These are phyloP conservation scores for Backusella parvicylindrica DNA, from an alignment of 192 early-diverging fungal genomes.

Conservation along the genomic window DNA sequence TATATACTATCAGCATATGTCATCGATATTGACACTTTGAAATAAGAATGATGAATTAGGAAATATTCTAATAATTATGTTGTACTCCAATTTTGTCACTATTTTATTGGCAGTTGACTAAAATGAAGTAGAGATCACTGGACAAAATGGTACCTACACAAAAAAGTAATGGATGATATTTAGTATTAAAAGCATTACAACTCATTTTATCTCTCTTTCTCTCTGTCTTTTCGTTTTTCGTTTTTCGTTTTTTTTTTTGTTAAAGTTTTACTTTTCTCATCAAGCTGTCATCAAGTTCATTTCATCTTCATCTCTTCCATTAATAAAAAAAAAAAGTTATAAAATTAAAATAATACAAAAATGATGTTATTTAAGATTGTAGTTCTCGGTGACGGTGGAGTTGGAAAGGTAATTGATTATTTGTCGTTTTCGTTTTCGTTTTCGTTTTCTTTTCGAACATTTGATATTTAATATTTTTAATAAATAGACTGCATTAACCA, in stretches of 20 bases:
- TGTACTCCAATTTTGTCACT: neutral
- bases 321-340: too few relatives aligned
- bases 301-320: neutral
- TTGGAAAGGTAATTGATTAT: constrained; percentile 36
- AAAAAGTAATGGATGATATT: neutral
- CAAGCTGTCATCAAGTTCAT: neutral
- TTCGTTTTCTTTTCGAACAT: neutral
- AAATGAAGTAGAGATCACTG: neutral
- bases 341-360: neutral
- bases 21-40: neutral
- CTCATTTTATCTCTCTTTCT: neutral
- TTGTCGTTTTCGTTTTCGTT: neutral
- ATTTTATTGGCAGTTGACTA: neutral
- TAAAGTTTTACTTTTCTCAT: neutral
- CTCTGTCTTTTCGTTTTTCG: neutral
- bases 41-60: neutral
- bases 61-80: neutral
- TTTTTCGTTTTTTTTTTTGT: neutral
- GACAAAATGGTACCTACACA: neutral
- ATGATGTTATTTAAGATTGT: constrained; percentile 98
- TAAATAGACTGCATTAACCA: constrained; percentile 36
- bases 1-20: neutral
- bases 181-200: neutral
- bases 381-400: constrained; percentile 90
- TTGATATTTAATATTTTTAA: neutral